A percentile compares a stretch with the other conserved stretches of the same genome.
Conservation (phyloP, 306 rosid species). For the Rosa lucieae region DNA sequence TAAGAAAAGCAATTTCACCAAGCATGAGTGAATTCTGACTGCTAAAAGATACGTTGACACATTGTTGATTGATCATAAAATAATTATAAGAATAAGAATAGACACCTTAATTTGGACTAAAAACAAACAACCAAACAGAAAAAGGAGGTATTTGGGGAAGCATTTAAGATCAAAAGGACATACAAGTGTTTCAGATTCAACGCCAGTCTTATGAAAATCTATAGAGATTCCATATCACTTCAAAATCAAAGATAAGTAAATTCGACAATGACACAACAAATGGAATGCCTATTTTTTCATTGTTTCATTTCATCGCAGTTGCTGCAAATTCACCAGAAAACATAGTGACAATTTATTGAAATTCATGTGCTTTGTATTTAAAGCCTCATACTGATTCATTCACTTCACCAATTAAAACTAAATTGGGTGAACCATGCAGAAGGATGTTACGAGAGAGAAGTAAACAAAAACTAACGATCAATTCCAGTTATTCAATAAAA, state of each 20-base stretch:
- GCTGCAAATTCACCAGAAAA: neutral
- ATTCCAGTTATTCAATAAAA: conserved; percentile 2
- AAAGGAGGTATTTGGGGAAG: neutral
- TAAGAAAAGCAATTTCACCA: too few species aligned
- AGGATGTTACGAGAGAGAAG: neutral
- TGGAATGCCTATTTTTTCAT: neutral
- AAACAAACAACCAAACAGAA: too few species aligned
- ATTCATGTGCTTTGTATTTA: neutral
- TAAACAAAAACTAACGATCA: conserved; percentile 1
- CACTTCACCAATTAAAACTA: neutral
- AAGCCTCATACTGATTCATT: neutral
- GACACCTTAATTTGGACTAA: neutral
- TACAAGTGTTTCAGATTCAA: neutral
- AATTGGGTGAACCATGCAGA: neutral
- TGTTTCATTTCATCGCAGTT: neutral
- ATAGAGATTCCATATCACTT: conserved; percentile 1
- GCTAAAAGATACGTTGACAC: too few species aligned
- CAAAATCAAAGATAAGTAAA: neutral
- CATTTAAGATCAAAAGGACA: neutral
- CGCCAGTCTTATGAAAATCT: too few species aligned
- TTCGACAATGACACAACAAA: neutral
- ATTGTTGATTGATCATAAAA: too few species aligned
- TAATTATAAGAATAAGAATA: neutral
- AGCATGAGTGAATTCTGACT: too few species aligned
- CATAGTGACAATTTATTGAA: neutral